Evolutionary conservation across 179 eudicot genomes (phyloP).

Genomic region (Sideroxylon spinosum): DNA sequence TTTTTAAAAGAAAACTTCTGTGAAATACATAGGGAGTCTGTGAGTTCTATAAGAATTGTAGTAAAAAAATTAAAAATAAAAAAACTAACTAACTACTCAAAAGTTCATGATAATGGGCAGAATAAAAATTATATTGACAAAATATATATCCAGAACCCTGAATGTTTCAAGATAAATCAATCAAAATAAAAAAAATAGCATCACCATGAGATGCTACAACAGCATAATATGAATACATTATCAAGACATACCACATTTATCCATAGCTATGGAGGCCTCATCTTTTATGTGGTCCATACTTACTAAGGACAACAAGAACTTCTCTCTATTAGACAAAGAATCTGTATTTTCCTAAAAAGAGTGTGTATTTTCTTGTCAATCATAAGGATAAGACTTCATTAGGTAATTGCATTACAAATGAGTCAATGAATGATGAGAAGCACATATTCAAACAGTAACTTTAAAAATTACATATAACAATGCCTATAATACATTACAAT

Average conservation of each 20-base stretch:
- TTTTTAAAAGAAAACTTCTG: not conserved
- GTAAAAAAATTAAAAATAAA: not conserved
- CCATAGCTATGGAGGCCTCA: conserved; percentile 60
- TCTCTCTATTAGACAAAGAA: conserved; percentile 32
- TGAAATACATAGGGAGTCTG: not conserved
- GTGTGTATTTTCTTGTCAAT: too few species aligned
- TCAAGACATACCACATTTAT: conserved; percentile 60
- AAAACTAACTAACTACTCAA: not conserved
- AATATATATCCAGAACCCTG: too few species aligned
- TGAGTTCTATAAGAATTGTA: not conserved
- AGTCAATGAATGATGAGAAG: too few species aligned
- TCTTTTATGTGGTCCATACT: conserved; percentile 65
- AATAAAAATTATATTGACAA: not conserved
- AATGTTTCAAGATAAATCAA: not conserved
- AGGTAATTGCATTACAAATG: too few species aligned
- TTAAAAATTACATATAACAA: too few species aligned
- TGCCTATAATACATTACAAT: too few species aligned
- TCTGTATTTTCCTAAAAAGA: conserved; percentile 37
- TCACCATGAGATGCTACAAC: not conserved
- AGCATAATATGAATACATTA: not conserved
- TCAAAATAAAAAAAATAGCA: not conserved
- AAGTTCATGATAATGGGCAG: not conserved
- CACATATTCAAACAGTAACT: too few species aligned
- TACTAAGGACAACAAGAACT: conserved; percentile 35
- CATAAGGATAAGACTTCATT: too few species aligned